Base-by-base conservation (phyloP, 495 filamentous ascomycete genomes). In the Trichoderma orchidacearum region DNA sequence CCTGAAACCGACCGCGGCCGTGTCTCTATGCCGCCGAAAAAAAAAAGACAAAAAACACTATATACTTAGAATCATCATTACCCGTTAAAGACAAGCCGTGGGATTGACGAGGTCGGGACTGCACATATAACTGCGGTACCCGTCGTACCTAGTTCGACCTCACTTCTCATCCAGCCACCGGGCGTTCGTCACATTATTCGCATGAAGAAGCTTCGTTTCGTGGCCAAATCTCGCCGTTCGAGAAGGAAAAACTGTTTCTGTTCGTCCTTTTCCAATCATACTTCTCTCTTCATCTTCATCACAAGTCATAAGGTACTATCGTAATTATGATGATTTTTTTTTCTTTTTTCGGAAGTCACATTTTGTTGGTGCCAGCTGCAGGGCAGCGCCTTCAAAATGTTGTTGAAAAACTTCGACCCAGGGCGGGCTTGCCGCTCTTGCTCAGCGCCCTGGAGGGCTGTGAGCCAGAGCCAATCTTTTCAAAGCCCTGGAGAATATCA, bases 401-500 rank as follows among this genome's bases (percentile, higher is more conserved):
- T 21, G 67, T 73, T 34, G 70, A 70, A 56, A 70, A 72, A 53
- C 66, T 72, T 56, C 72, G 74, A 57, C 67, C 65, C 21, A 76
- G 60, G 21, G 54, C 57, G 21, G 71, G 65, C 59, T 71, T 76
- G 30, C 64, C 61, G 2, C 63, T 56, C 15, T 58, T 51, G 28
- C 62, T 73, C 56, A 58, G 60, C 45, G 55, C 62, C 35, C 54
- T 41, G 23, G 55, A 25, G 1, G 41, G 17, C 21, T 48, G 41
- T 25, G 41, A 68, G 60, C 56, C 72, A 51, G 69, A 82, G 56
- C 89, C 89, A 68, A 95, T 96, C 68, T 89, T 90, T 67, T 89
- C 85, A 63, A 96, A 95, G 6, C 89, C 90, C 65, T 90, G 86
- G 54, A 91, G 76, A 56, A 97, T 84, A 68, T 96, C 90, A 48